Percentiles rank a stretch among this genome's conserved stretches.
These are phyloP conservation scores for Sungouiozyma ichnusensis DNA, from an alignment of 805 yeast genomes.

Conservation along the genomic window DNA sequence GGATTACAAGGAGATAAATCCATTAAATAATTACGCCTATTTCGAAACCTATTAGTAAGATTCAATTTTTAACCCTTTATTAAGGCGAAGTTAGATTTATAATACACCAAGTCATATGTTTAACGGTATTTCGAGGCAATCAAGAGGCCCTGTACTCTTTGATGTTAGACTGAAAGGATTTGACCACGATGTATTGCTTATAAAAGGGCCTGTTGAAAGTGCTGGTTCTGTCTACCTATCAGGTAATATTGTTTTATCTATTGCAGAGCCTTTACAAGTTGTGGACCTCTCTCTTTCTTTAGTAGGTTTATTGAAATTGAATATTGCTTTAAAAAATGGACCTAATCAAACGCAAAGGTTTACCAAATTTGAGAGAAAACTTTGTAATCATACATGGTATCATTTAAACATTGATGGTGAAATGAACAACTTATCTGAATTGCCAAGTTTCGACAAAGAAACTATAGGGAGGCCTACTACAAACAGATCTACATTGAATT, in stretches of 20 bases:
- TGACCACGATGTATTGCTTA: conserved; percentile 58
- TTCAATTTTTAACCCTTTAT: no score
- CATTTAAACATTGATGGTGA: conserved; percentile 43
- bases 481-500: conserved; percentile 11
- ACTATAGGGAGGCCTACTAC: conserved; percentile 7
- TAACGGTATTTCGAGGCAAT: conserved; percentile 10
- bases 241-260: conserved; percentile 71
- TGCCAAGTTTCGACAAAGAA: conserved; percentile 10
- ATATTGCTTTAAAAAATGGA: conserved; percentile 40
- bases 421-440: conserved; percentile 19
- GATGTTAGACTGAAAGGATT: conserved; percentile 52
- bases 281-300: conserved; percentile 53
- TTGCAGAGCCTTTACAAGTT: conserved; percentile 63
- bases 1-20: no score
- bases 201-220: conserved; percentile 68
- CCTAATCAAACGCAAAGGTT: conserved; percentile 40
- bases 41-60: no score
- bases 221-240: conserved; percentile 67
- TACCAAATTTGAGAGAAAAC: conserved; percentile 44
- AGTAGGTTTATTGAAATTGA: conserved; percentile 53
- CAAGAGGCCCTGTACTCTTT: conserved; percentile 30
- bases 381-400: conserved; percentile 75
- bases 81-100: no score
- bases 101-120: conserved; percentile 7
- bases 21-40: no score